These are phyloP conservation scores for Diutina siamensis DNA, from an alignment of 1,139 yeast genomes.

Conservation along the genomic window DNA sequence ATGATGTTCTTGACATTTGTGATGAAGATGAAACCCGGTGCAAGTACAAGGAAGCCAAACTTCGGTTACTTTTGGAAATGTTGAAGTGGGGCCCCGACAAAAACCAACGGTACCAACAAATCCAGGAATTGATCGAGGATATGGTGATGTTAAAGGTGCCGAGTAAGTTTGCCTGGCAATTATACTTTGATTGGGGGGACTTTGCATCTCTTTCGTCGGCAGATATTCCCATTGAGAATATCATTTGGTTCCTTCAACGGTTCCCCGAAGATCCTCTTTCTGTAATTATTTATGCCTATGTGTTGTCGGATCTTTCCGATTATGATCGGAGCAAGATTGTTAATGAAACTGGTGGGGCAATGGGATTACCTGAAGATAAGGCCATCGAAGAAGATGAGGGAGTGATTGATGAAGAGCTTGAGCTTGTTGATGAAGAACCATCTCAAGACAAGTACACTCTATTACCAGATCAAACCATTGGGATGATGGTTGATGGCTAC, in stretches of 20 bases:
- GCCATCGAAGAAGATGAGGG: neutral
- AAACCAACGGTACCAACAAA: slow-evolving; percentile 21
- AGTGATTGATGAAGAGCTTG: slow-evolving; percentile 1
- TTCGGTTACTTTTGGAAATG: slow-evolving; percentile 33
- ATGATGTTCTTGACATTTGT: slow-evolving; percentile 44
- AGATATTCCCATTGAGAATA: slow-evolving; percentile 24
- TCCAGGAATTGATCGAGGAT: slow-evolving; percentile 53
- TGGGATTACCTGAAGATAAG: neutral
- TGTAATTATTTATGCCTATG: slow-evolving; percentile 45
- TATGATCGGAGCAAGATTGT: slow-evolving; percentile 23
- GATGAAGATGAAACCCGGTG: slow-evolving; percentile 53
- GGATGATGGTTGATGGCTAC: slow-evolving; percentile 44
- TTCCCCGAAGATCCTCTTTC: slow-evolving; percentile 61
- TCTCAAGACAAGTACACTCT: slow-evolving; percentile 9
- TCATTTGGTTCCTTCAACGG: slow-evolving; percentile 38
- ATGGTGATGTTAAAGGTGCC: slow-evolving; percentile 55
- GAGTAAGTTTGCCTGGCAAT: slow-evolving; percentile 59
- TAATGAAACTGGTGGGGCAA: neutral
- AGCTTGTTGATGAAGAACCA: neutral
- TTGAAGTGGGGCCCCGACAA: slow-evolving; percentile 36
- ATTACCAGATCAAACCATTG: slow-evolving; percentile 43
- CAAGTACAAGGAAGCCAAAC: slow-evolving; percentile 39
- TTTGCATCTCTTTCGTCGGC: slow-evolving; percentile 35
- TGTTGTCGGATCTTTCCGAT: slow-evolving; percentile 60
- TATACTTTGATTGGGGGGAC: slow-evolving; percentile 72